Conservation (phyloP, 2,329 filamentous ascomycete genomes). For the Elsinoe batatas region DNA sequence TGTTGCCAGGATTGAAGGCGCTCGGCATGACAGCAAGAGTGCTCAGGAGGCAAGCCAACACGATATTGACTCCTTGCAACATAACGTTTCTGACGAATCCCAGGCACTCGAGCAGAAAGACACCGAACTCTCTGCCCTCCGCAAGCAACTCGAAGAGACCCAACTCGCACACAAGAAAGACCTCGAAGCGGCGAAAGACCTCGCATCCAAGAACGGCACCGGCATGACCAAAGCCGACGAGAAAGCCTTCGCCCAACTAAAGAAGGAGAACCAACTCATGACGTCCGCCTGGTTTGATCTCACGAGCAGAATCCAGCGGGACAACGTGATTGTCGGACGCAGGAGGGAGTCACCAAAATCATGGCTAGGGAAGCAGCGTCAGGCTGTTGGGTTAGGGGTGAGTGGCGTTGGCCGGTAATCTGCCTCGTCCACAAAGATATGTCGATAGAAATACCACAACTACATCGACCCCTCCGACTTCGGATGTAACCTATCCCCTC, state of each 20-base stretch:
- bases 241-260: constrained; percentile 54
- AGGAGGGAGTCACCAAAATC: constrained; percentile 66
- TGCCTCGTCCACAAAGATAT: no score
- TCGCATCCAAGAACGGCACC: constrained; percentile 2
- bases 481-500: no score
- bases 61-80: not conserved
- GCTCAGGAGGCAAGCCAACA: constrained; percentile 13
- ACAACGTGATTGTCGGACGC: constrained; percentile 67
- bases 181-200: not conserved
- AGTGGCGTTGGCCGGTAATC: constrained; percentile 1
- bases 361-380: constrained; percentile 74
- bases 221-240: constrained; percentile 9
- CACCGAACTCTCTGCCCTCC: not conserved
- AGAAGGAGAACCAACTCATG: constrained; percentile 69
- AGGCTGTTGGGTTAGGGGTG: constrained; percentile 26
- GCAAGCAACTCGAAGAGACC: constrained; percentile 12
- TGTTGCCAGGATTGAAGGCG: constrained; percentile 16
- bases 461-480: no score
- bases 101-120: constrained; percentile 5
- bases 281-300: constrained; percentile 81
- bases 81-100: not conserved
- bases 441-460: not conserved
- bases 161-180: constrained; percentile 14
- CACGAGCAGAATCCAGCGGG: constrained; percentile 67
- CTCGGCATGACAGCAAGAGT: constrained; percentile 4